Base-by-base conservation (phyloP, 306 rosid genomes). In the Datisca glomerata region DNA sequence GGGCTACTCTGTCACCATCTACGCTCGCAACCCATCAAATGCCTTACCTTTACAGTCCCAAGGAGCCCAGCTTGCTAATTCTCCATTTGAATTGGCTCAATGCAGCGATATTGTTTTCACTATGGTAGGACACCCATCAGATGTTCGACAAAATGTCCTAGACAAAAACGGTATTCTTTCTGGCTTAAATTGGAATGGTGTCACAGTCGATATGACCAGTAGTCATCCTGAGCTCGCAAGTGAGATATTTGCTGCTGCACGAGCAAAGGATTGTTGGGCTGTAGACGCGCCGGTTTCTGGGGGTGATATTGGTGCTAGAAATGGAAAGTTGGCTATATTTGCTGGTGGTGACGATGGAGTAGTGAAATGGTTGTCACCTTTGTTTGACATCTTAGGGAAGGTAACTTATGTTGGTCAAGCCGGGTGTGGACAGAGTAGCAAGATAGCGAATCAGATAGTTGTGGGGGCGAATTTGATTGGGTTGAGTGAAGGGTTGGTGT, bases 221-320 rank as follows among this genome's bases (percentile, higher is more conserved):
- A 81, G 92, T 29, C 79, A 81, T 47, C 94, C 96, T 0, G 76
- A 47, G 12, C 92, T 86, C 15, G 94, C 94, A 2, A 47, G 58
- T 6, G 69, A 81, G 36, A 75, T 78, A 8, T 70, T 38, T 43
- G 3, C 56, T 0, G 62, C 65, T 0, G 76, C 92, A 0, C 66
- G 77, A 2, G 42, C 20, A 9, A 58, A n/a, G 10, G 18, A 21
- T 27, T 73, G 84, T 21, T 81, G 81, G 83, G 45, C 92, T 7
- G 78, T 86, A 6, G 94, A 81, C 33, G 96, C 94, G 0, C 94
- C 94, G 0, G 94, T 86, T 2, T 81, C 96, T 4, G 91, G 94
- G 1, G 96, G 94, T 1, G 93, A 86, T 16, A 35, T 78, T 10
- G 96, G 96, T 8, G 94, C 96, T 7, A 68, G 79, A 25, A 94